Conservation (phyloP, 768 basidiomycete genomes). For the Termitomyces sp. region DNA sequence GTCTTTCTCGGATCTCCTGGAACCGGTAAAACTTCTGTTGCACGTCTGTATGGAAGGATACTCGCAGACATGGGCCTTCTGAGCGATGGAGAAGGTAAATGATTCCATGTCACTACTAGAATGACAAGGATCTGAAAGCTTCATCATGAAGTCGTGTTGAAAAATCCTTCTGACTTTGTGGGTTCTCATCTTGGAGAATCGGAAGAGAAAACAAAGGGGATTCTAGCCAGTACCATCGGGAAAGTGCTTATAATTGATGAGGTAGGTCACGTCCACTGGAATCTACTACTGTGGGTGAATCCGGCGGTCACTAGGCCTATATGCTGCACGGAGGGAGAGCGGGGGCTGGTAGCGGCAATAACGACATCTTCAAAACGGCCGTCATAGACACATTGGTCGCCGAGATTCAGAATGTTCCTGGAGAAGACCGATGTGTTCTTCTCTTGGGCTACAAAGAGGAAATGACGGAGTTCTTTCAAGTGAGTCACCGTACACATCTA, state of each 20-base stretch:
- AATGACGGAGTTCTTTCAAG: conserved; percentile 78
- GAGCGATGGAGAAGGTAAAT: conserved; percentile 2
- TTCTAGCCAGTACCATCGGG: background rate
- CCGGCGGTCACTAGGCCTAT: no score
- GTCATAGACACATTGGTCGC: conserved; percentile 78
- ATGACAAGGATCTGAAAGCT: no score
- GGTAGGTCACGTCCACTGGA: no score
- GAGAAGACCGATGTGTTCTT: conserved; percentile 69
- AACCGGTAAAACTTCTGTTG: conserved; percentile 17
- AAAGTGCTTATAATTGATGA: conserved; percentile 5
- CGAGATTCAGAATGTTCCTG: conserved; percentile 66
- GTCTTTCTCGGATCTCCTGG: conserved; percentile 3
- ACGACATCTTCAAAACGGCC: conserved; percentile 58
- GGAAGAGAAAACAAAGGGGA: background rate
- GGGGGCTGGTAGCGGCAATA: conserved; percentile 2
- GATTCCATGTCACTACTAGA: no score
- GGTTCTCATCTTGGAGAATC: conserved; percentile 3
- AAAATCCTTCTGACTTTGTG: conserved; percentile 4
- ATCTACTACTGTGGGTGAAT: no score
- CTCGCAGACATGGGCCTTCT: conserved; percentile 4
- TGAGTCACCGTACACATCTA: no score
- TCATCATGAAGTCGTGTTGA: background rate
- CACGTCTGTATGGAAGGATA: background rate
- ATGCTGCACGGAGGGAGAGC: background rate
- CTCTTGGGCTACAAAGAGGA: conserved; percentile 64